Conservation (phyloP, 208 protist species). For the Leishmania guyanensis region DNA sequence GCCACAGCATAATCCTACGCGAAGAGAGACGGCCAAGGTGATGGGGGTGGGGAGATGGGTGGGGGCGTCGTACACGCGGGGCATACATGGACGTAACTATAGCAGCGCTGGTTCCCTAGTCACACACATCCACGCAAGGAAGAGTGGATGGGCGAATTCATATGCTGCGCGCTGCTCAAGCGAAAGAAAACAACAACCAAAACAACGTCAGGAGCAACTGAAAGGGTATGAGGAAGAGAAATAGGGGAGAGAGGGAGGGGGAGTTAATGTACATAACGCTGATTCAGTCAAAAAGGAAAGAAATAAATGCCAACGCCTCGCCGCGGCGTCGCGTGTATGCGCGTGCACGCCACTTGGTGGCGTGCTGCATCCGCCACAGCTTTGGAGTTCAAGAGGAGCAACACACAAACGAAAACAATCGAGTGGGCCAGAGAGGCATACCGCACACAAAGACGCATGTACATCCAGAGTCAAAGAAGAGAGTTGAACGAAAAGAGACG, state of each 20-base stretch:
- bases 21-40: not conserved
- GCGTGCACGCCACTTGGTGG: constrained; percentile 16
- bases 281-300: constrained; percentile 2
- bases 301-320: not conserved
- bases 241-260: too few relatives aligned
- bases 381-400: not conserved
- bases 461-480: not conserved
- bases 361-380: not conserved
- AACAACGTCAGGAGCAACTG: not conserved
- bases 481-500: not conserved
- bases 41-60: not conserved
- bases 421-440: too few relatives aligned
- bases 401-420: not conserved
- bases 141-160: not conserved
- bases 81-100: not conserved
- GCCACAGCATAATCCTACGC: not conserved
- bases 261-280: not conserved
- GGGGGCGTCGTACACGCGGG: not conserved
- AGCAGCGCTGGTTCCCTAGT: not conserved
- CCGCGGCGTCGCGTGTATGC: not conserved
- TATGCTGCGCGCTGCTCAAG: not conserved
- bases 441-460: not conserved
- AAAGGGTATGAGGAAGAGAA: too few relatives aligned
- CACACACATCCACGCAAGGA: not conserved
- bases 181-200: constrained; percentile 7